Evolutionary conservation across 73 alveolate genomes (phyloP).

Genomic region (Paramecium caudatum): DNA sequence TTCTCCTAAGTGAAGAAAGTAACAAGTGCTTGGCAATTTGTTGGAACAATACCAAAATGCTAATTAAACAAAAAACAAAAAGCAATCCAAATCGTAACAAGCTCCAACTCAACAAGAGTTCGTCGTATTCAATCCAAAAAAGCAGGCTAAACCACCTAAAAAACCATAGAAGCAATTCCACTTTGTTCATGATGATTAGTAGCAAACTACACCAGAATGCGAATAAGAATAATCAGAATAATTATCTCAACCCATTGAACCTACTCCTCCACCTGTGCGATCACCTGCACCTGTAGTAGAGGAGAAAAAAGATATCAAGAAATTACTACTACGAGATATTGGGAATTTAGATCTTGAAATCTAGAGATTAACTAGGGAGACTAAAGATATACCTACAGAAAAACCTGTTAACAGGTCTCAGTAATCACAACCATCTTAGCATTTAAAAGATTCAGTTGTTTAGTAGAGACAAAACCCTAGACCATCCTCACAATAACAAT

Average conservation of each 20-base stretch:
- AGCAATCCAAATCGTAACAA: slow-evolving; percentile 44
- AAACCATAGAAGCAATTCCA: neutral
- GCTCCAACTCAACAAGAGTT: neutral
- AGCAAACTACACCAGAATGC: neutral
- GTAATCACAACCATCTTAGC: neutral
- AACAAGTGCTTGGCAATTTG: slow-evolving; percentile 53
- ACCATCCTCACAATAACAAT: neutral
- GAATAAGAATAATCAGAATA: neutral
- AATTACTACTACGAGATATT: slow-evolving; percentile 25
- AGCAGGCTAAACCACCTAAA: slow-evolving; percentile 13
- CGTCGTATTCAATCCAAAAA: neutral
- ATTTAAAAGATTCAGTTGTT: neutral
- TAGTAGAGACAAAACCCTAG: neutral
- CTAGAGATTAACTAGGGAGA: slow-evolving; percentile 54
- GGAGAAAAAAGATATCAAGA: neutral
- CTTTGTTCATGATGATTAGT: neutral
- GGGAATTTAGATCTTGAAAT: slow-evolving; percentile 67
- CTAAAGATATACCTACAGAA: slow-evolving; percentile 6
- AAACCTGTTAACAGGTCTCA: slow-evolving; percentile 11
- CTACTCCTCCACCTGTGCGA: neutral
- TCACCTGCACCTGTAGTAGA: neutral
- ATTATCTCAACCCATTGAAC: slow-evolving; percentile 29
- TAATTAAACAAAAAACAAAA: neutral
- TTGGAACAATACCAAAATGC: slow-evolving; percentile 60
- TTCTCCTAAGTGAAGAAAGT: slow-evolving; percentile 4